Base-by-base conservation (phyloP, 75 land plant species). In the Azolla pinnata region DNA sequence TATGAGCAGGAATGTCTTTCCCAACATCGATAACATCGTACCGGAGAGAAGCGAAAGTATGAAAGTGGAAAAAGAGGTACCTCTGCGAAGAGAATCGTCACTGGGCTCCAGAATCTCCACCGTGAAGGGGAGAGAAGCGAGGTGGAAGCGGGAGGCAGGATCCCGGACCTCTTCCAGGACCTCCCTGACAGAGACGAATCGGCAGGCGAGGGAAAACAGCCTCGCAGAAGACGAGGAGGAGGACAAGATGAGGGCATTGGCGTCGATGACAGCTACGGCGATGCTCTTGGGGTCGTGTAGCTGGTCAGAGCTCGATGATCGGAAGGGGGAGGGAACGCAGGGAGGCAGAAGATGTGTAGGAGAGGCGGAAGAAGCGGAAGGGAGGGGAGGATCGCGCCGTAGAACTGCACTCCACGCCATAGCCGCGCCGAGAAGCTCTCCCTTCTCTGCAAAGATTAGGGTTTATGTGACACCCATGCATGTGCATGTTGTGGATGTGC, bases 121-220 rank as follows among this genome's bases (percentile, higher is more conserved):
- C 0, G 64, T 35, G 52, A 84, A 63, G 1, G 88, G 86, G 19
- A 91, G 52, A 32, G 79, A 66, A 18, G 74, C 62, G 50, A 91
- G 83, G 47, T 72, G 59, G 45, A 61, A 68, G 29, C 97, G 95
- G n/a, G 93, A 75, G 4, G 49, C 64, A 0, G 93, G 97, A 51
- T 88, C 97, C 12, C 93, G 79, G 7, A 91, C 71, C 71, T 88
- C 97, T 4, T 65, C 63, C 10, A 84, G 31, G 20, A 87, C 93
- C 27, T 91, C 93, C 18, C 71, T 31, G 14, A 91, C 77, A n/a
- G 97, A 69, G 2, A 84, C 90, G 40, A 75, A 71, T 47, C 57
- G 68, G 26, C 80, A 79, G 17, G n/a, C 38, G 19, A 28, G 53
- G 48, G 57, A 1, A 0, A 85, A 67, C 24, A 52, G 54, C 28